Conservation (phyloP, 2,329 filamentous ascomycete genomes). For the Aureobasidium musti region DNA sequence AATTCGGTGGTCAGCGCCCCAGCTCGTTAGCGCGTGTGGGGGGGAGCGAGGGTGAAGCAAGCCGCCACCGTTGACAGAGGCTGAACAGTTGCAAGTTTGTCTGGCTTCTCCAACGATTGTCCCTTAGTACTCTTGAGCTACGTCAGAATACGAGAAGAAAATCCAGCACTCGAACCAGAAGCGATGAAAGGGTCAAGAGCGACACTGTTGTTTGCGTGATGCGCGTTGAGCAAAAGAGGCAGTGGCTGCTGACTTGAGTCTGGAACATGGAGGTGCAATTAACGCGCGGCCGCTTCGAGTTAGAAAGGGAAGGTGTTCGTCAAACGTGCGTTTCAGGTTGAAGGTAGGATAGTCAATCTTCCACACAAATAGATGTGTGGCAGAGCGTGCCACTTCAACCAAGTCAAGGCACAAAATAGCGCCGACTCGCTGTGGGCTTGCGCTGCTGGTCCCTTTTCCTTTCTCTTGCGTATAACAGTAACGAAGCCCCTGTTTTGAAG, state of each 20-base stretch:
- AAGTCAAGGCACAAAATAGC: conserved; percentile 9
- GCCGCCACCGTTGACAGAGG: conserved; percentile 24
- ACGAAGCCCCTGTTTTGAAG: background rate
- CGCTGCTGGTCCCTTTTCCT: background rate
- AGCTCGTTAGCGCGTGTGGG: conserved; percentile 14
- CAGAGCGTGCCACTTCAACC: background rate
- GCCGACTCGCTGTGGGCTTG: conserved; percentile 5
- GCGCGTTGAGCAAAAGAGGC: background rate
- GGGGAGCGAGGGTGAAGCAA: conserved; percentile 15
- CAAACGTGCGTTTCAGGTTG: conserved; percentile 26
- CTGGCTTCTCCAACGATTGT: background rate
- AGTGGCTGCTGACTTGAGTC: conserved; percentile 1
- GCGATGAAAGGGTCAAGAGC: background rate
- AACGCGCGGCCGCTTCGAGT: conserved; percentile 13
- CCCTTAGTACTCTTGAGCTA: background rate
- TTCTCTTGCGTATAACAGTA: background rate
- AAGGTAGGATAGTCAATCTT: conserved; percentile 12
- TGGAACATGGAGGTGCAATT: conserved; percentile 10
- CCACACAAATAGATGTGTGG: conserved; percentile 3
- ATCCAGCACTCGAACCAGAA: background rate
- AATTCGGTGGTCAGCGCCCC: background rate
- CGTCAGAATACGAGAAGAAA: conserved; percentile 16
- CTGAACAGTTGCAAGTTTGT: background rate
- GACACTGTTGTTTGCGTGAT: background rate
- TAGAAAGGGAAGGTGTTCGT: background rate